These are phyloP conservation scores for Pachyrhizus erosus DNA, from an alignment of 306 rosid genomes.

Conservation along the genomic window DNA sequence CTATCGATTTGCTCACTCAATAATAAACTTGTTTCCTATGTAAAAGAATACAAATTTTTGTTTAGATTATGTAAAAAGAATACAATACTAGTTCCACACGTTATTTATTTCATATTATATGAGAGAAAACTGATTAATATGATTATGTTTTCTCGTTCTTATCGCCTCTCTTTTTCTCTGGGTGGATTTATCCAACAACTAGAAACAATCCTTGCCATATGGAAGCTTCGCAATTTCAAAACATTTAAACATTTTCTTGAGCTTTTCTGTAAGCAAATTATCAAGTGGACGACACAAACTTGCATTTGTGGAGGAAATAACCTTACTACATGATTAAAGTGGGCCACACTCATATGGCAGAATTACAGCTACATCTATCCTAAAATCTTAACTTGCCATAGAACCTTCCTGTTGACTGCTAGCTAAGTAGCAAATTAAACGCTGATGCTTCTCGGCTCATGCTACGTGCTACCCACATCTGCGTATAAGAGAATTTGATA, in stretches of 20 bases:
- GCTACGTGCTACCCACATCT: background rate
- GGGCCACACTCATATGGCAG: background rate
- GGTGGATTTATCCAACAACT: slow-evolving; percentile 36
- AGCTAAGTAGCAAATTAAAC: background rate
- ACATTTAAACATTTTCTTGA: slow-evolving; percentile 3
- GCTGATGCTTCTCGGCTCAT: background rate
- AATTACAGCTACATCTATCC: background rate
- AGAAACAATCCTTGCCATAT: slow-evolving; percentile 4
- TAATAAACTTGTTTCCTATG: background rate
- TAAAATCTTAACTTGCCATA: background rate
- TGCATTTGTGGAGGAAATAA: slow-evolving; percentile 27
- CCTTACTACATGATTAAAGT: background rate
- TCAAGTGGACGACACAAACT: slow-evolving; percentile 31
- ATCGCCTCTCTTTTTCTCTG: slow-evolving; percentile 35
- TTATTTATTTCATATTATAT: background rate
- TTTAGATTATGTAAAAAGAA: background rate
- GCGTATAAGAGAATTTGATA: background rate
- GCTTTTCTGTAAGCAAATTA: slow-evolving; percentile 11
- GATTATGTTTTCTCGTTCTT: slow-evolving; percentile 41
- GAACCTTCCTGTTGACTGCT: background rate
- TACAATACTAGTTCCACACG: background rate
- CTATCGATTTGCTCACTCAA: background rate
- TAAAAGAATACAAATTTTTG: background rate
- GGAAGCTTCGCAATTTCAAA: slow-evolving; percentile 24
- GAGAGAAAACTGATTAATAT: slow-evolving; percentile 51